Evolutionary conservation across 495 filamentous ascomycete species (phyloP).

Genomic region (Penicillium goetzii): DNA sequence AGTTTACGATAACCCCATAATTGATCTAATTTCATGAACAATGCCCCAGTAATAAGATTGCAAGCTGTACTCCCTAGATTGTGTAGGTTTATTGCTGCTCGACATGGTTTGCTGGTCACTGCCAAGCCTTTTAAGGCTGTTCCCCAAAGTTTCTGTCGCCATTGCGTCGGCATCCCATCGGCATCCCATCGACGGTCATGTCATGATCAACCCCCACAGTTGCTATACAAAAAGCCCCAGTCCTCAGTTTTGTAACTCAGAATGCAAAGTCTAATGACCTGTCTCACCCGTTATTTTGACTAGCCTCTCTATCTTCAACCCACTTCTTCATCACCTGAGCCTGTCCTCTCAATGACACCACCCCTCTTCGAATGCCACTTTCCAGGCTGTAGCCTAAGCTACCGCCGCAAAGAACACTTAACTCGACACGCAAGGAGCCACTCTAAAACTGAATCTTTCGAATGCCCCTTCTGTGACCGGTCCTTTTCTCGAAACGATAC

Average conservation of each 20-base stretch:
- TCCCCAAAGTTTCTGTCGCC: not conserved
- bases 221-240: not conserved
- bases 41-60: not conserved
- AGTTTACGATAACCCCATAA: constrained; percentile 30
- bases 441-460: not conserved
- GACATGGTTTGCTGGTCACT: not conserved
- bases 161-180: constrained; percentile 6
- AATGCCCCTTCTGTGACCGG: constrained; percentile 12
- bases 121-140: not conserved
- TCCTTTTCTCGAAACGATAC: constrained; percentile 11
- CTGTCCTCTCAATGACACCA: not conserved
- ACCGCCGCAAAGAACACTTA: constrained; percentile 14
- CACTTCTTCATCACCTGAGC: not conserved
- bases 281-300: not conserved
- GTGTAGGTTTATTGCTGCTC: not conserved
- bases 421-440: constrained; percentile 14
- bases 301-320: not conserved
- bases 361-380: constrained; percentile 3
- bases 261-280: not conserved
- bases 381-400: constrained; percentile 11
- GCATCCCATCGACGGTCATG: not conserved
- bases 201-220: not conserved
- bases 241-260: not conserved
- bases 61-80: not conserved
- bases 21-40: constrained; percentile 18